Evolutionary conservation across 202 grass and related monocot species (phyloP).

Genomic region (Brachypodium distachyon): DNA sequence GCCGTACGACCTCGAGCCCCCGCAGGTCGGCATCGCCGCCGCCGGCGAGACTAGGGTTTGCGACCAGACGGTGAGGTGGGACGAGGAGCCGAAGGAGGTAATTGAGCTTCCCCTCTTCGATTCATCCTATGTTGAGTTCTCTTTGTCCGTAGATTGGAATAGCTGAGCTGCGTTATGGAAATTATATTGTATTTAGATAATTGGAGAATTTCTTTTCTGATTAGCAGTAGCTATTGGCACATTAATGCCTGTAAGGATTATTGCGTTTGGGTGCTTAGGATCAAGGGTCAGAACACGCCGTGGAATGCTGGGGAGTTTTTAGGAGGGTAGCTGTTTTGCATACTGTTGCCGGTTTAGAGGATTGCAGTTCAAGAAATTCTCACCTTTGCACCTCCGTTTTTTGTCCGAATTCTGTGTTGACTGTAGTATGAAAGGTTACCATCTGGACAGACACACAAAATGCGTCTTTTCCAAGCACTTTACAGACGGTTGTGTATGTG

Average conservation of each 20-base stretch:
- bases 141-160: slow-evolving; percentile 13
- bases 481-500: neutral
- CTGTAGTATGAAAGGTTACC: neutral
- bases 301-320: neutral
- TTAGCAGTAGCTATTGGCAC: neutral
- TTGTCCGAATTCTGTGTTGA: neutral
- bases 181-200: neutral
- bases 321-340: neutral
- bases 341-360: neutral
- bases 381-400: neutral
- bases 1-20: slow-evolving; percentile 28
- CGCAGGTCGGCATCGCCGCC: neutral
- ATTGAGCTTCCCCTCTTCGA: neutral
- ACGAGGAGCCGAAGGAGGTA: slow-evolving; percentile 29
- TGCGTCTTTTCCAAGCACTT: neutral
- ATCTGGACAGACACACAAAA: neutral
- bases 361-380: neutral
- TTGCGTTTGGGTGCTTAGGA: neutral
- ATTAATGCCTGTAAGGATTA: neutral
- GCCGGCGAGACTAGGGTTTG: slow-evolving; percentile 5
- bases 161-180: neutral
- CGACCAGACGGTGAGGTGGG: slow-evolving; percentile 27
- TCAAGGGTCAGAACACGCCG: neutral
- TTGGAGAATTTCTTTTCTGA: neutral
- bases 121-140: neutral